Base-by-base conservation (phyloP, 1,284 basidiomycete species). In the Irpex lacteus region DNA sequence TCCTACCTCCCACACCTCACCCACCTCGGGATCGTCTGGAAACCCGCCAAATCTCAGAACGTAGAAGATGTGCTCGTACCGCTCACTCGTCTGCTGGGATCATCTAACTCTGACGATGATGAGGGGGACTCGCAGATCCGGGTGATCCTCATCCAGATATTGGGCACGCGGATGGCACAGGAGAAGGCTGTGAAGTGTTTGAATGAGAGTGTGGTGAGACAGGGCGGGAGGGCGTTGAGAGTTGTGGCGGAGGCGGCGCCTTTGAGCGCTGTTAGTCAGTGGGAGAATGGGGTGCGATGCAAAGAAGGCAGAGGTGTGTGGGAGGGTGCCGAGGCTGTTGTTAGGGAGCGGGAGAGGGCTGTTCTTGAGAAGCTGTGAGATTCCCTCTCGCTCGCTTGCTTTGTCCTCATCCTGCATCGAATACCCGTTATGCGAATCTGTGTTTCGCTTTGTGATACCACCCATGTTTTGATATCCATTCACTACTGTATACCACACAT, bases 21-120 rank as follows among this genome's bases (percentile, higher is more conserved):
- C 1, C 77, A 80, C 66, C 69, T 80, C 60, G 77, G 77, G 7
- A 62, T 80, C 66, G 71, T 76, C 15, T 74, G 74, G 63, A 68
- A 72, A 13, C 71, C 71, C 21, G 67, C 72, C 3, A 64, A 69
- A 34, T 55, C 64, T 32, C 70, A 65, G 5, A 65, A 69, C 5
- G 66, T 71, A 18, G 53, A 64, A 9, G 61, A 70, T 19, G 65
- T 75, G 57, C 62, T 74, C 52, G 66, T 69, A 8, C 65, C 68
- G 40, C 67, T 74, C 50, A 56, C 66, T 32, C 67, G 63, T 36
- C 68, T 75, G 19, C 64, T 56, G 11, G 54, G 54, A 11, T 32
- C 54, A 13, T 71, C 6, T 62, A 64, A 3, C n/a, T 58, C 59
- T 36, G 67, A 59, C n/a, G 34, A 52, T 1, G 50, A 52, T 1